Conservation (phyloP, 2,329 filamentous ascomycete species). For the Aureobasidium zeae region DNA sequence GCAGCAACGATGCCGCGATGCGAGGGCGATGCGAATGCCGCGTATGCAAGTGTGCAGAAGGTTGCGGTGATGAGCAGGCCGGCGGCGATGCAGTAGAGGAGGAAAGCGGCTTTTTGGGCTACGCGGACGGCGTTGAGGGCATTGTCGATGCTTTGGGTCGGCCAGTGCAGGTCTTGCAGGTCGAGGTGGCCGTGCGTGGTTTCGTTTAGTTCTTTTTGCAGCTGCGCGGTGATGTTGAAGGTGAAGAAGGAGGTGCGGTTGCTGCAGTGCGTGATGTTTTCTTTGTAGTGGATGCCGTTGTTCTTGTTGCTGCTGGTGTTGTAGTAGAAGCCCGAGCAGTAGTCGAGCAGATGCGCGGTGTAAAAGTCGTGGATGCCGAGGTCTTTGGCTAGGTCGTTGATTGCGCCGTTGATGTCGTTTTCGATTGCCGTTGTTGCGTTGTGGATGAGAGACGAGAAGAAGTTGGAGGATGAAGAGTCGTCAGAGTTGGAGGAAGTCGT, state of each 20-base stretch:
- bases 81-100: slow-evolving; percentile 52
- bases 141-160: slow-evolving; percentile 43
- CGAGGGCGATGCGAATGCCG: slow-evolving; percentile 40
- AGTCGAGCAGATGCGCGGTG: slow-evolving; percentile 50
- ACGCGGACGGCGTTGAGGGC: slow-evolving; percentile 44
- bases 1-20: slow-evolving; percentile 37
- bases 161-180: slow-evolving; percentile 48
- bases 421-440: slow-evolving; percentile 28
- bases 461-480: slow-evolving; percentile 22
- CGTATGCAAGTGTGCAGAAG: slow-evolving; percentile 37
- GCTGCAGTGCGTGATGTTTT: slow-evolving; percentile 48
- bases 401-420: slow-evolving; percentile 33
- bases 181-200: slow-evolving; percentile 37
- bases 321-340: slow-evolving; percentile 47
- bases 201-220: slow-evolving; percentile 42
- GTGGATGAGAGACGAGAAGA: slow-evolving; percentile 27
- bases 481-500: slow-evolving; percentile 21
- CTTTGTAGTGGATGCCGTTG: slow-evolving; percentile 34
- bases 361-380: slow-evolving; percentile 54
- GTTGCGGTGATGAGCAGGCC: slow-evolving; percentile 44
- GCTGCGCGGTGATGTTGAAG: slow-evolving; percentile 45
- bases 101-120: slow-evolving; percentile 45
- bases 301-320: slow-evolving; percentile 33
- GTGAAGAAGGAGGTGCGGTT: slow-evolving; percentile 45
- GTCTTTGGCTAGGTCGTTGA: slow-evolving; percentile 36